Conservation (phyloP, 306 rosid species). For the Delonix regia region DNA sequence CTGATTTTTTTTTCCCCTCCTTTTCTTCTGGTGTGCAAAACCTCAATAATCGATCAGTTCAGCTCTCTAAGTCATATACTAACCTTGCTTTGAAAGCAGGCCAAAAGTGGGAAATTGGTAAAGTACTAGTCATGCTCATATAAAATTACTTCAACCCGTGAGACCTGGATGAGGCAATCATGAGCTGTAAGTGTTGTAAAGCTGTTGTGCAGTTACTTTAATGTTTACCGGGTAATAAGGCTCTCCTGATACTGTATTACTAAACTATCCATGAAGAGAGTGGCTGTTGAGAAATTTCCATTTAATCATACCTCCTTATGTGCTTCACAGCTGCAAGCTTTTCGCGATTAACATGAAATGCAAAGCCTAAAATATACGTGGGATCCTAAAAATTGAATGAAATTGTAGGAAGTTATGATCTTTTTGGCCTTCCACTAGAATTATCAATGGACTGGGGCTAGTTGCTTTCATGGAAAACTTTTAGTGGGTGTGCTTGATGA, state of each 20-base stretch:
- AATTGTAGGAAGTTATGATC: not conserved
- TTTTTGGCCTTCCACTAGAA: not conserved
- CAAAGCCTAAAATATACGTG: not conserved
- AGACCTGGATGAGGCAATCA: not conserved
- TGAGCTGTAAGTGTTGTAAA: conserved; percentile 2
- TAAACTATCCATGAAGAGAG: not conserved
- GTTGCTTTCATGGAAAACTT: conserved; percentile 5
- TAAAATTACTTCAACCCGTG: not conserved
- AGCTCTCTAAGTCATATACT: not conserved
- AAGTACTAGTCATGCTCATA: not conserved
- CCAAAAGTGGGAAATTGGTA: not conserved
- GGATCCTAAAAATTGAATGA: conserved; percentile 18
- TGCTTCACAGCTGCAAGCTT: not conserved
- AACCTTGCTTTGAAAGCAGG: conserved; percentile 1
- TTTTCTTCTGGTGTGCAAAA: not conserved
- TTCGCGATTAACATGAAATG: conserved; percentile 13
- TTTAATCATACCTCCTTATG: not conserved
- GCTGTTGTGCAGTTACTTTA: not conserved
- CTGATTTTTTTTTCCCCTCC: not conserved
- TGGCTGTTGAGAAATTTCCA: conserved; percentile 24
- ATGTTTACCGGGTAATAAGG: not conserved
- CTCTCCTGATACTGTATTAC: not conserved
- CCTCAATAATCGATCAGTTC: not conserved
- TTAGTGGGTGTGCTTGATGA: conserved; percentile 13
- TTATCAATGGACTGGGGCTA: not conserved